phyloP scores from a whole-genome alignment of 352 stramenopile species.

The Globisporangium alternatum region DNA sequence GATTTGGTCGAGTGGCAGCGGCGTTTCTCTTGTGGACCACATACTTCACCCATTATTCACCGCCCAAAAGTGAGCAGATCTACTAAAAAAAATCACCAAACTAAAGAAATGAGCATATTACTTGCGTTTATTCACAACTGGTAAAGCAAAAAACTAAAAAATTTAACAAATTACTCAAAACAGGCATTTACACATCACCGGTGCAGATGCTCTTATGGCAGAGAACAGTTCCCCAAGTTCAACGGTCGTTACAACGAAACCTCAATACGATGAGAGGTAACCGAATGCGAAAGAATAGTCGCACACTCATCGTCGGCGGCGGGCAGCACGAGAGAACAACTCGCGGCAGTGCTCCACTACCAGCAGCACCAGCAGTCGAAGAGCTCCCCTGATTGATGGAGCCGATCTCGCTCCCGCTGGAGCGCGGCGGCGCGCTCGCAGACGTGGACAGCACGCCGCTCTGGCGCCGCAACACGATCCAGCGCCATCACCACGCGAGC shows the following conservation, averaged over 20 bases:
- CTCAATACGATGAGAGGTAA: not conserved
- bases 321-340: not conserved
- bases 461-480: conserved; percentile 14
- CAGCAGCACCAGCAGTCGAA: not conserved
- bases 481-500: conserved; percentile 30
- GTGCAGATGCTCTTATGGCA: not conserved
- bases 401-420: conserved; percentile 44
- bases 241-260: not conserved
- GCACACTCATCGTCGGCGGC: not conserved
- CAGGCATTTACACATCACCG: too few species aligned
- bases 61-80: too few species aligned
- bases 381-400: conserved; percentile 26
- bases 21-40: too few species aligned
- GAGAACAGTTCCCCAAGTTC: not conserved
- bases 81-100: too few species aligned
- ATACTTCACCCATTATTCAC: too few species aligned
- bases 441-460: conserved; percentile 7
- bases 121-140: too few species aligned
- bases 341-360: too few species aligned
- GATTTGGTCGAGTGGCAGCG: too few species aligned
- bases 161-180: too few species aligned
- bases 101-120: too few species aligned
- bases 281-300: not conserved
- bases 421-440: conserved; percentile 38
- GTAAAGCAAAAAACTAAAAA: too few species aligned